These are phyloP conservation scores for Syzygium aromaticum DNA, from an alignment of 345 rosid genomes.

Conservation along the genomic window DNA sequence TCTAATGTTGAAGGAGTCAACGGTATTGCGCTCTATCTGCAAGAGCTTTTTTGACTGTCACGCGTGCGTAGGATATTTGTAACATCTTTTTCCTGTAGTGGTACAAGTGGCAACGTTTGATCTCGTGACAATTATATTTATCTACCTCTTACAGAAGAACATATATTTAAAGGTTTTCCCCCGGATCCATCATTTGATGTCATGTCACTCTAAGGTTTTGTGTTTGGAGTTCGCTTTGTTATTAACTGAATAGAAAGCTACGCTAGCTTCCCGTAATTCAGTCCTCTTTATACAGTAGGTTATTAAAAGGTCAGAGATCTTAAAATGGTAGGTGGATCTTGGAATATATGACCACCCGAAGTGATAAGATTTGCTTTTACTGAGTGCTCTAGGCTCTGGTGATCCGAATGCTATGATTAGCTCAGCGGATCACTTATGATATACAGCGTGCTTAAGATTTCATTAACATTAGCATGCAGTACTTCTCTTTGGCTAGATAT, in stretches of 20 bases:
- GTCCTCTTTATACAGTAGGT: neutral
- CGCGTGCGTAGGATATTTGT: constrained; percentile 11
- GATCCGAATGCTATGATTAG: neutral
- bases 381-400: neutral
- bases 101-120: constrained; percentile 20
- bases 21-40: constrained; percentile 16
- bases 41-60: constrained; percentile 11
- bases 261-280: neutral
- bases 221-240: neutral
- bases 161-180: neutral
- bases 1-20: neutral
- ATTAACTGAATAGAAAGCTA: neutral
- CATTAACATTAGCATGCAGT: neutral
- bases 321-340: neutral
- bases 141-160: neutral
- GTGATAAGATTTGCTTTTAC: neutral
- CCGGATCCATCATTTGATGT: neutral
- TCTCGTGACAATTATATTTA: constrained; percentile 9
- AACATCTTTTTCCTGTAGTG: constrained; percentile 1
- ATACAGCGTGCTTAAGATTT: neutral
- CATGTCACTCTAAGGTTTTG: neutral
- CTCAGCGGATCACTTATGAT: neutral
- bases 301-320: neutral
- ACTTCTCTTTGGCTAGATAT: neutral
- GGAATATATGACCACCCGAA: neutral